Evolutionary conservation across 192 early-diverging fungal species (phyloP), one percentile per base, ranked within the genome.

Genomic region (Coemansia pectinata): DNA sequence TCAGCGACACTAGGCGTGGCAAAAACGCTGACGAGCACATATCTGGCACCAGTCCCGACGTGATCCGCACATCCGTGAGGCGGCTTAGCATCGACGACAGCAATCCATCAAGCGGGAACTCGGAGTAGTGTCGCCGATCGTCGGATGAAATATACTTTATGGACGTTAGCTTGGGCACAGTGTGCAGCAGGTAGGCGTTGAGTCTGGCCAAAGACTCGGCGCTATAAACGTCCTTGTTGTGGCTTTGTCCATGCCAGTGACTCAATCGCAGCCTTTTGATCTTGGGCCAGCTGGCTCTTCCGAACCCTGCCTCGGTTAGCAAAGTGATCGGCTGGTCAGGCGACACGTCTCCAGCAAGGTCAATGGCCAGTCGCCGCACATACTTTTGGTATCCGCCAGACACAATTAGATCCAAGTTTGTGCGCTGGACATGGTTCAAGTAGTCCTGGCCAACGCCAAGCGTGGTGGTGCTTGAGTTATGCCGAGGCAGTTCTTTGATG

Each of bases 71-170:
- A 11, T 66, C 59, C 0, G 44, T 19, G 4, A 81, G 53, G 25
- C 70, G 62, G 23, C 69, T 69, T 27, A 81, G 63, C 40, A 63
- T 69, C 6, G 78, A 75, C 34, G 73, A 63, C 1, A 81, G 58
- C 41, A 81, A 45, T 0, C 73, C 73, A 55, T 81, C 73, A 1
- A 81, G 64, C 23, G 72, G 78, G 34, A 81, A 81, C 50, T 81
- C 78, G 15, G 63, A 1, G 53, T 75, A 81, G 40, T 65, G 58
- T 12, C 66, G 65, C 11, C 67, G 57, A 34, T 81, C 78, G 33
- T 69, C 78, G 0, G 67, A 14, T 3, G 73, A 75, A 8, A 21
- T 29, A 41, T 81, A 81, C 11, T 66, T 65, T 42, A 81, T 58
- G 11, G 78, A 72, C 12, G 57, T 21, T 40, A 81, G 70, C 17